Evolutionary conservation across 2,329 filamentous ascomycete genomes (phyloP), one percentile per base, ranked within the genome.

Genomic region (Colletotrichum phormii): DNA sequence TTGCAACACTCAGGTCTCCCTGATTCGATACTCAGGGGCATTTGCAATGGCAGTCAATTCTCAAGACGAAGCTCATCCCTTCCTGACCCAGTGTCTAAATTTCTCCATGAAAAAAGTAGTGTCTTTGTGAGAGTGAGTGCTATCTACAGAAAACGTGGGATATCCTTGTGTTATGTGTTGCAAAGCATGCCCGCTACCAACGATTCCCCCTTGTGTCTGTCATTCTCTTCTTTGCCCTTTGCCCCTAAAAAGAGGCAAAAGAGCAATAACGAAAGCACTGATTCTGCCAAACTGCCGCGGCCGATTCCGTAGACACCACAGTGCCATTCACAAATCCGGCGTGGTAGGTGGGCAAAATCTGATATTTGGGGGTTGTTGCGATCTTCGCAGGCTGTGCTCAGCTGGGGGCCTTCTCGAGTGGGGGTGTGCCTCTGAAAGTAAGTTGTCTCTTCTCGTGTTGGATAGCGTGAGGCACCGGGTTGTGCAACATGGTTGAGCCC

Each of bases 91-190:
- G n/a, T 46, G 59, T 72, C 70, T 72, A 72, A 59, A 63, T 65
- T 60, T 65, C 70, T 60, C 70, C 59, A 7, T 64, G 51, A 55
- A 68, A 68, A 67, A 64, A 64, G 51, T 42, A 42, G 51, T 69
- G 64, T 72, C 53, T 72, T 64, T 72, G 65, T 69, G 70, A 70
- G 57, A 66, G 60, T 65, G 66, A 49, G 64, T 74, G 65, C 75
- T 78, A 78, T 77, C 77, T 78, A 78, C 77, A 78, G 75, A 78
- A 76, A 77, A 73, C 73, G 72, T 65, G 76, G 76, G 76, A 78
- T 78, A 77, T 77, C 76, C 76, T 78, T 76, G 75, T 68, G 74
- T 74, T 57, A 57, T 74, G 65, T 70, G 54, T 74, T 76, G 75
- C 71, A 51, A 71, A 70, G 64, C 67, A 63, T 72, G 75, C 72